Evolutionary conservation across 495 filamentous ascomycete genomes (phyloP).

Genomic region (Neurospora sp.): DNA sequence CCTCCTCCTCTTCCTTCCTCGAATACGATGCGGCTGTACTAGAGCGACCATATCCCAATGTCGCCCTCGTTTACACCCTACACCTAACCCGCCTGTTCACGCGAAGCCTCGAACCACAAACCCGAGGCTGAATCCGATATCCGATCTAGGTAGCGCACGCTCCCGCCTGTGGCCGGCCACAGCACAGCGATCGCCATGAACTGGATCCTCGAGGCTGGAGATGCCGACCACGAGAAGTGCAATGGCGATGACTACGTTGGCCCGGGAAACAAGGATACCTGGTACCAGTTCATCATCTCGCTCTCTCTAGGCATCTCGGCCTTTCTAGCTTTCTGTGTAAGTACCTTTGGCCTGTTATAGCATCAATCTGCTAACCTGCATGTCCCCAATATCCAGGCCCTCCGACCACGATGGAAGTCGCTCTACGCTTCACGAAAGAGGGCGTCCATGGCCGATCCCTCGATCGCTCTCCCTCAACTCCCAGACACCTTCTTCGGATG

Average conservation of each 20-base stretch:
- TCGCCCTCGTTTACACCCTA: not conserved
- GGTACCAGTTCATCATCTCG: conserved; percentile 44
- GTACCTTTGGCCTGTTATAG: conserved; percentile 2
- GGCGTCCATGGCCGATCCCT: conserved; percentile 43
- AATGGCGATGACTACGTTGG: conserved; percentile 21
- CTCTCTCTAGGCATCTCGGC: conserved; percentile 39
- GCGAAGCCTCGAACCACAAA: not conserved
- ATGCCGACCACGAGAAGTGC: conserved; percentile 14
- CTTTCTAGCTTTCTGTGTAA: conserved; percentile 44
- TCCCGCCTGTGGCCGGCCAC: not conserved
- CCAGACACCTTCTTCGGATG: conserved; percentile 86
- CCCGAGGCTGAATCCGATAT: not conserved
- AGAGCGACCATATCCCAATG: not conserved
- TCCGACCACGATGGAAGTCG: conserved; percentile 85
- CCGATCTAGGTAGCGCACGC: not conserved
- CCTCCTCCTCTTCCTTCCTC: not conserved
- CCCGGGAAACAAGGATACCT: conserved; percentile 31
- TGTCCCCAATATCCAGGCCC: conserved; percentile 30
- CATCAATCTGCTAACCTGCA: not conserved
- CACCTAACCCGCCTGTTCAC: not conserved
- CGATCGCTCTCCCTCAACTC: conserved; percentile 70
- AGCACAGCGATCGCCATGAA: conserved; percentile 9
- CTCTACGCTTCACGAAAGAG: conserved; percentile 85
- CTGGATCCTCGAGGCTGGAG: conserved; percentile 4
- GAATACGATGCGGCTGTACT: not conserved